Percentiles rank a stretch among this genome's conserved stretches.
phyloP scores from a whole-genome alignment of 1,139 yeast species.

The Nakaseomyces glabratus region DNA sequence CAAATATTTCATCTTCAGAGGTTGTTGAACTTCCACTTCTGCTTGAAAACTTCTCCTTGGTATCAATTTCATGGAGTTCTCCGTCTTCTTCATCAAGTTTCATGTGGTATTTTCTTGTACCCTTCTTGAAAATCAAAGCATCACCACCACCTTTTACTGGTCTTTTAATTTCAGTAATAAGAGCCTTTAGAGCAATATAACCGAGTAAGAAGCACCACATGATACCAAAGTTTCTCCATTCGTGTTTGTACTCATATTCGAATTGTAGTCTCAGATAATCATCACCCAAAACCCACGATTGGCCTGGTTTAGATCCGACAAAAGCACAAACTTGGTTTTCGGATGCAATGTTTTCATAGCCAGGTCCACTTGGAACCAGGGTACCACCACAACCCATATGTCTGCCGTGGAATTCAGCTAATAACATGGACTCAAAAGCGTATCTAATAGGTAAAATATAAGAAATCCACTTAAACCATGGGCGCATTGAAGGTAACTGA shows the following conservation, averaged over 20 bases:
- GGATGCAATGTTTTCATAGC: conserved; percentile 35
- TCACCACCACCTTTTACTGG: conserved; percentile 38
- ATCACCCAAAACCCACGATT: conserved; percentile 40
- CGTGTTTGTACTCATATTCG: conserved; percentile 35
- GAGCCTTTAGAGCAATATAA: conserved; percentile 32
- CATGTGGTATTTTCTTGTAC: conserved; percentile 15
- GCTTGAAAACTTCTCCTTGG: conserved; percentile 15
- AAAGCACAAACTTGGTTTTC: conserved; percentile 45
- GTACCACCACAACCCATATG: conserved; percentile 41
- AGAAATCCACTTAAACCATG: conserved; percentile 58
- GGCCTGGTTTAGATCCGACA: conserved; percentile 37
- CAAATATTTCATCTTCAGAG: conserved; percentile 17
- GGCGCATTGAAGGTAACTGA: conserved; percentile 51
- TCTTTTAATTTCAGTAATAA: conserved; percentile 35
- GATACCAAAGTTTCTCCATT: conserved; percentile 48
- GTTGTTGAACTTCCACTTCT: conserved; percentile 12
- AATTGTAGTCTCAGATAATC: conserved; percentile 34
- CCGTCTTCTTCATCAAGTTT: conserved; percentile 18
- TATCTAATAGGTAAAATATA: conserved; percentile 50
- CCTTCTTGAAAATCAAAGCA: conserved; percentile 35
- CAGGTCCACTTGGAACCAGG: conserved; percentile 46
- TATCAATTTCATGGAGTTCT: conserved; percentile 13
- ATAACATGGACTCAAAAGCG: conserved; percentile 47
- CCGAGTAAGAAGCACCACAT: conserved; percentile 36
- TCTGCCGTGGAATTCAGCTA: conserved; percentile 49